Base-by-base conservation (phyloP, 2,329 filamentous ascomycete species). In the Xylariaceae sp. region DNA sequence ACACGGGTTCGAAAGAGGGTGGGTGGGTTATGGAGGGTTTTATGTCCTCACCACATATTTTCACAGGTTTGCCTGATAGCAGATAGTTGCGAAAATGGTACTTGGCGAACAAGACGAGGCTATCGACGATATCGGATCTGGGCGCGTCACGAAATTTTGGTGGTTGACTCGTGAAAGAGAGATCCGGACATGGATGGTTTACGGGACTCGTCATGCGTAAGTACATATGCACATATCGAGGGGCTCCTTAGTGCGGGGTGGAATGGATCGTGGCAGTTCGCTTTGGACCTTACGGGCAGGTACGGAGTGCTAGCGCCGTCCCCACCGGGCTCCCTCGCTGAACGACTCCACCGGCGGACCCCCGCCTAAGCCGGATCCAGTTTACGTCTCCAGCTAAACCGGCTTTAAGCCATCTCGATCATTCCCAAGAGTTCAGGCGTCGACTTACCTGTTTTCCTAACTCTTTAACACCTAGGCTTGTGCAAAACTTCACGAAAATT, bases 21-120 rank as follows among this genome's bases (percentile, higher is more conserved):
- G 37, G 23, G 35, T 30, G 37, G 13, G 23, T 30, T 4, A 7
- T 48, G 2, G 13, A 18, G 37, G 18, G 11, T 17, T 8, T 35
- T 18, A 10, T 50, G 18, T 49, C 47, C 63, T 58, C 42, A 65
- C 63, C 63, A 65, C 63, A 65, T 65, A 44, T 55, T 62, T 52
- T 30, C 49, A 37, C 39, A 7, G n/a, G 42, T n/a, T 13, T 13
- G 42, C 42, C 10, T 34, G 47, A n/a, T n/a, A 51, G 18, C 2
- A 35, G 30, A 18, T 30, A 17, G 34, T 11, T 45, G 34, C 49
- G 18, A 52, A 39, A 37, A 23, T 48, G 23, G 23, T 30, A 30
- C 23, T 23, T 4, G 15, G 37, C 34, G 13, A 30, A 44, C 42
- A 23, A 35, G 10, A 44, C 13, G 34, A n/a, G 39, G 37, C 56